phyloP scores from a whole-genome alignment of 192 early-diverging fungal genomes.

The Rhizophagus prolifer region DNA sequence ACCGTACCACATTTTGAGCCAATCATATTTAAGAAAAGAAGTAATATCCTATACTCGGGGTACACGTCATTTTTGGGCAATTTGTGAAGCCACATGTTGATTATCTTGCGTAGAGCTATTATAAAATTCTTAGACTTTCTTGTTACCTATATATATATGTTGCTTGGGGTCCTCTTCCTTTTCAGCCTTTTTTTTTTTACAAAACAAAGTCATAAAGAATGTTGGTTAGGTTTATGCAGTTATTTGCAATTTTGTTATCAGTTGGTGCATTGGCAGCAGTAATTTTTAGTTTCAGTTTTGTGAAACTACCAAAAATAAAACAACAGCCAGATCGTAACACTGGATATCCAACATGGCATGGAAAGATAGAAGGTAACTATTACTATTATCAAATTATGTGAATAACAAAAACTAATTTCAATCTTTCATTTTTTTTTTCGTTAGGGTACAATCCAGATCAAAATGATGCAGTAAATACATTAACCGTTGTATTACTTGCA shows the following conservation, averaged over 20 bases:
- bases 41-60: too few species aligned
- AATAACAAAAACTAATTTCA: too few species aligned
- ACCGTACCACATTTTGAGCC: too few species aligned
- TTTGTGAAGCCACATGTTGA: too few species aligned
- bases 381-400: not conserved
- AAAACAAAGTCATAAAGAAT: too few species aligned
- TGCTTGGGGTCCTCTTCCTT: too few species aligned
- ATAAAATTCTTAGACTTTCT: too few species aligned
- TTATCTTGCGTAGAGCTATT: too few species aligned
- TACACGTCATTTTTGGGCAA: too few species aligned
- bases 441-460: not conserved
- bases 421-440: not conserved
- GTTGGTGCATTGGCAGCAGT: not conserved
- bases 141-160: too few species aligned
- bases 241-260: not conserved
- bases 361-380: not conserved
- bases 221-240: not conserved
- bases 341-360: slow-evolving; percentile 11
- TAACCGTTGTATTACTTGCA: not conserved
- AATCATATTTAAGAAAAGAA: too few species aligned
- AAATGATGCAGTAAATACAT: not conserved
- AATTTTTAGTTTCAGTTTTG: not conserved
- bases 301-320: not conserved
- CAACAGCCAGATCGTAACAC: not conserved
- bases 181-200: too few species aligned